phyloP scores from a whole-genome alignment of 345 rosid genomes.

The Eucalyptus fibrosa region DNA sequence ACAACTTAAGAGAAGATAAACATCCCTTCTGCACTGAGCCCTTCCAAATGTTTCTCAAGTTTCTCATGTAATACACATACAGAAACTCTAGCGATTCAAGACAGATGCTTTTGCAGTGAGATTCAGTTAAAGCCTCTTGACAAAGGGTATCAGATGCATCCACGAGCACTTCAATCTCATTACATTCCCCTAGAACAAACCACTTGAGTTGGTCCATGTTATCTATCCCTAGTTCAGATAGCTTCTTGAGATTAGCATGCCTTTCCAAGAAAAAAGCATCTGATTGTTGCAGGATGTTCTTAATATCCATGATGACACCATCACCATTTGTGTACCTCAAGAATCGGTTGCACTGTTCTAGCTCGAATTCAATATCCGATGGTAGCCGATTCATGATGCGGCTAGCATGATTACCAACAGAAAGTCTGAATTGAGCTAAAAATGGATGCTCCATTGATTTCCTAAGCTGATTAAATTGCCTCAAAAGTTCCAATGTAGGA shows the following conservation, averaged over 20 bases:
- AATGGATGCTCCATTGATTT: neutral
- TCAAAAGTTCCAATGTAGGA: neutral
- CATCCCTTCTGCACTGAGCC: neutral
- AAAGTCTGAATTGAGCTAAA: neutral
- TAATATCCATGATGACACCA: neutral
- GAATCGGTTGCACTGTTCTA: neutral
- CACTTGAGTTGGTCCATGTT: constrained; percentile 3
- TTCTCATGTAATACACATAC: constrained; percentile 1
- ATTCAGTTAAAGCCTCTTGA: neutral
- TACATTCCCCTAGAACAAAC: constrained; percentile 14
- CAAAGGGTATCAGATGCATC: neutral
- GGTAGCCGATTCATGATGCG: constrained; percentile 14
- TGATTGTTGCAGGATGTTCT: neutral
- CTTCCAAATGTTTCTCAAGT: neutral
- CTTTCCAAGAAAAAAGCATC: constrained; percentile 13
- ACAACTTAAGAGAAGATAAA: neutral
- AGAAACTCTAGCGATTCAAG: neutral
- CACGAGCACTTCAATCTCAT: neutral
- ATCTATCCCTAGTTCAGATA: neutral
- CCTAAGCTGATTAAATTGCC: neutral
- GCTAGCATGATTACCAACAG: neutral
- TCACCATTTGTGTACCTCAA: constrained; percentile 9
- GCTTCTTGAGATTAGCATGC: neutral
- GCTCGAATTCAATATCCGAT: neutral
- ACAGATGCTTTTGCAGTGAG: neutral